Percentiles rank a stretch among this genome's conserved stretches.
Evolutionary conservation across 176 grass and related monocot genomes (phyloP).

Genomic region (Carex pumila): DNA sequence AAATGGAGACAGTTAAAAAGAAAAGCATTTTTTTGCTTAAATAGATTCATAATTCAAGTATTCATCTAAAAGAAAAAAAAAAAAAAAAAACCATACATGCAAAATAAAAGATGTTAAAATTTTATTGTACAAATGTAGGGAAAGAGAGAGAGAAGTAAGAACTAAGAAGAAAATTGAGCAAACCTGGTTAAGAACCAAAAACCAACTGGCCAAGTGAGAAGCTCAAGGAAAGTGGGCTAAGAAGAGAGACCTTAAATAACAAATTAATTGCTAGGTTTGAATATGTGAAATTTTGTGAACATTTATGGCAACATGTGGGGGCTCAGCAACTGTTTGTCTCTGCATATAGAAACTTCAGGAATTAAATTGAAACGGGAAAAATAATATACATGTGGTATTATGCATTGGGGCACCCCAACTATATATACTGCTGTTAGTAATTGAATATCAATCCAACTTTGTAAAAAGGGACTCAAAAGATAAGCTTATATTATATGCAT

Average conservation of each 20-base stretch:
- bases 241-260: conserved; percentile 2
- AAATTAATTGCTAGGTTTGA: background rate
- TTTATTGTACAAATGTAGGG: background rate
- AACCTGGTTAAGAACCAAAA: conserved; percentile 12
- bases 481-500: background rate
- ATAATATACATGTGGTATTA: background rate
- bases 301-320: background rate
- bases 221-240: background rate
- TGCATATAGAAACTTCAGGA: background rate
- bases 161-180: background rate
- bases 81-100: background rate
- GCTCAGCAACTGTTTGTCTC: background rate
- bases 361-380: background rate
- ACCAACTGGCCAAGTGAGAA: conserved; percentile 13
- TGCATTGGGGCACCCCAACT: background rate
- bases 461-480: background rate
- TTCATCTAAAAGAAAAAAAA: background rate
- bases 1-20: background rate
- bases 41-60: background rate
- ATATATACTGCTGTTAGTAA: background rate
- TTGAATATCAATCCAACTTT: background rate
- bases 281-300: background rate
- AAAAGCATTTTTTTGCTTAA: background rate
- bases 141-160: background rate
- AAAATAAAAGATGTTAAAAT: background rate